Conservation (phyloP, 176 grass and related monocot species). For the Triticum timopheevii region DNA sequence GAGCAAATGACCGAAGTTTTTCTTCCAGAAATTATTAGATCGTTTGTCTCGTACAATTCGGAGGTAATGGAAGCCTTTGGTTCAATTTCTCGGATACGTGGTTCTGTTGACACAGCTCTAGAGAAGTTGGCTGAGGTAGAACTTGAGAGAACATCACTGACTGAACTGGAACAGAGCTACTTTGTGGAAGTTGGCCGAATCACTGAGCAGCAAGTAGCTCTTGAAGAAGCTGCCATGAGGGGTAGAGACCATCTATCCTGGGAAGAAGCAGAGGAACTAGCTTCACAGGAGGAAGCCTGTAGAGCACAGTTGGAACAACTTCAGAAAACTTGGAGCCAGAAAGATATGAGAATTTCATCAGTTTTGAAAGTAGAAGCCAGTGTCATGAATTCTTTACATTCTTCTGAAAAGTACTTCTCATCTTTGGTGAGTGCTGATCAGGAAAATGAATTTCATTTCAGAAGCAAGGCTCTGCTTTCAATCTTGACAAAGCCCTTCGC, state of each 20-base stretch:
- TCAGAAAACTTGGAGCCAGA: constrained; percentile 87
- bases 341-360: constrained; percentile 75
- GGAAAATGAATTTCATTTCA: constrained; percentile 55
- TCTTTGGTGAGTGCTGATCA: constrained; percentile 68
- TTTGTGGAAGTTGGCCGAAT: constrained; percentile 80
- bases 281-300: constrained; percentile 94
- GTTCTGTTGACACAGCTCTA: constrained; percentile 79
- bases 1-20: constrained; percentile 81
- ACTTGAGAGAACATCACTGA: constrained; percentile 79
- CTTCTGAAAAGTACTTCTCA: constrained; percentile 68
- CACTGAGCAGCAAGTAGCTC: constrained; percentile 77
- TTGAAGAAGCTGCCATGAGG: constrained; percentile 78
- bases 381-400: constrained; percentile 68
- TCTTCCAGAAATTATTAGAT: constrained; percentile 85
- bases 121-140: constrained; percentile 76
- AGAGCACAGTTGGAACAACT: constrained; percentile 84
- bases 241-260: constrained; percentile 95
- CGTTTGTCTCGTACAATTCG: constrained; percentile 68
- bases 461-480: constrained; percentile 72
- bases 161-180: constrained; percentile 88
- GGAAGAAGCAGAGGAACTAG: constrained; percentile 99
- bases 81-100: constrained; percentile 76
- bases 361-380: constrained; percentile 72
- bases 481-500: constrained; percentile 71
- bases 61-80: constrained; percentile 79